A percentile compares a stretch with the other conserved stretches of the same genome.
Conservation (phyloP, 2,329 filamentous ascomycete genomes). For the Claviceps humidiphila region DNA sequence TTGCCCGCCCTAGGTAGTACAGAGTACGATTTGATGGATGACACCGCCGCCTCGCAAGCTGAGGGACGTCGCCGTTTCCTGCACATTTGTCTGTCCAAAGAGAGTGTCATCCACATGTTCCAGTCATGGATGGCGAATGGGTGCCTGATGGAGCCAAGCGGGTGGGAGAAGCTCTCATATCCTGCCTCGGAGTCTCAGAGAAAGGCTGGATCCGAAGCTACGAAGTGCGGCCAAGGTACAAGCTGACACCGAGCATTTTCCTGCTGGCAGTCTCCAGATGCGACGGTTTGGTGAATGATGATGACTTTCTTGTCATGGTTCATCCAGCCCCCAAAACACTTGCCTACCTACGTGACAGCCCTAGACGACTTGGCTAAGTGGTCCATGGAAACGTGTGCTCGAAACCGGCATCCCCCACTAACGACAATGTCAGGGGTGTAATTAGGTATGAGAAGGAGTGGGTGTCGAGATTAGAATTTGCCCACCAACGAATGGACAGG, state of each 20-base stretch:
- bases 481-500: constrained; percentile 3
- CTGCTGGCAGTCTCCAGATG: not conserved
- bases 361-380: constrained; percentile 1
- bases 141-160: not conserved
- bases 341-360: not conserved
- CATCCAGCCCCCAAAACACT: constrained; percentile 2
- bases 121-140: too few relatives aligned
- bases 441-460: constrained; percentile 1
- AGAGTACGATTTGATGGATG: not conserved
- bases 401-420: constrained; percentile 4
- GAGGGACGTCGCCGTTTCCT: not conserved
- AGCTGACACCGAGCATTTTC: not conserved
- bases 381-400: constrained; percentile 1
- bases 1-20: not conserved
- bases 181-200: not conserved
- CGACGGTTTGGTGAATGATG: constrained; percentile 3
- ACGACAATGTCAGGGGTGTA: constrained; percentile 3
- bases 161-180: not conserved
- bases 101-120: not conserved
- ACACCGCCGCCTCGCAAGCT: not conserved
- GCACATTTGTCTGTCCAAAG: not conserved
- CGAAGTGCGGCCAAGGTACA: not conserved
- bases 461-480: constrained; percentile 3
- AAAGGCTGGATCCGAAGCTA: not conserved
- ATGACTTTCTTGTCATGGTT: constrained; percentile 1